phyloP scores from a whole-genome alignment of 139 green algal genomes.

The Parachlorella kessleri region DNA sequence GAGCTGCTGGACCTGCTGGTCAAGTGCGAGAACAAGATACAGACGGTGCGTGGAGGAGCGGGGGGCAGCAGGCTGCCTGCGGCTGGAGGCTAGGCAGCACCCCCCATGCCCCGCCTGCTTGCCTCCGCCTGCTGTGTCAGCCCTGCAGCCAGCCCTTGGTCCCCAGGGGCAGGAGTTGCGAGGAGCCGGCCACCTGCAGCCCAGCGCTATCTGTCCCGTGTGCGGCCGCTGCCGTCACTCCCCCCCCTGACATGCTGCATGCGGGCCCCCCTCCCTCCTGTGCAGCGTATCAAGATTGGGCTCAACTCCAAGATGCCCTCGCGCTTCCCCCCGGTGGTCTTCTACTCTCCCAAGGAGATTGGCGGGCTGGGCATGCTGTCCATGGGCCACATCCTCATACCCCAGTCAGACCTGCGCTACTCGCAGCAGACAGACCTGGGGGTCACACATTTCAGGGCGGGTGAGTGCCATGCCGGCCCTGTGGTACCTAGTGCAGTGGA shows the following conservation, averaged over 20 bases:
- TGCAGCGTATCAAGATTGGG: conserved; percentile 93
- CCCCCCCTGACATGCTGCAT: background rate
- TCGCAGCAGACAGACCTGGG: conserved; percentile 91
- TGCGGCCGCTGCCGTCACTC: background rate
- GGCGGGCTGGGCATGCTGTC: conserved; percentile 98
- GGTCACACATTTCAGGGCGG: conserved; percentile 97
- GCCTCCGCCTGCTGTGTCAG: too few species aligned
- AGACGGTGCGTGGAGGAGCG: conserved; percentile 74
- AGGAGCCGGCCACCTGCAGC: too few species aligned
- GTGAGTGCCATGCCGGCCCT: conserved; percentile 4
- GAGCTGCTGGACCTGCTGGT: conserved; percentile 99
- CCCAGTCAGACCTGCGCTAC: conserved; percentile 78
- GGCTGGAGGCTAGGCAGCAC: conserved; percentile 47
- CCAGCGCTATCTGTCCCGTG: background rate
- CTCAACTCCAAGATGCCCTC: conserved; percentile 99
- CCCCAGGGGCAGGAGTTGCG: too few species aligned
- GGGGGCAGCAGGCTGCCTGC: too few species aligned
- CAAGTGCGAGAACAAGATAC: conserved; percentile 99
- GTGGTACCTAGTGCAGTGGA: too few species aligned
- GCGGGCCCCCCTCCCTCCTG: background rate
- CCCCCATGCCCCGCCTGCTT: too few species aligned
- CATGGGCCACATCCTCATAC: conserved; percentile 99
- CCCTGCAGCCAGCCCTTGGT: too few species aligned
- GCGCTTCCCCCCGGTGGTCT: conserved; percentile 97
- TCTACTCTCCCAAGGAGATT: conserved; percentile 99